A percentile compares a stretch with the other conserved stretches of the same genome.
phyloP scores from a whole-genome alignment of 345 rosid species.

The Salix arbutifolia region DNA sequence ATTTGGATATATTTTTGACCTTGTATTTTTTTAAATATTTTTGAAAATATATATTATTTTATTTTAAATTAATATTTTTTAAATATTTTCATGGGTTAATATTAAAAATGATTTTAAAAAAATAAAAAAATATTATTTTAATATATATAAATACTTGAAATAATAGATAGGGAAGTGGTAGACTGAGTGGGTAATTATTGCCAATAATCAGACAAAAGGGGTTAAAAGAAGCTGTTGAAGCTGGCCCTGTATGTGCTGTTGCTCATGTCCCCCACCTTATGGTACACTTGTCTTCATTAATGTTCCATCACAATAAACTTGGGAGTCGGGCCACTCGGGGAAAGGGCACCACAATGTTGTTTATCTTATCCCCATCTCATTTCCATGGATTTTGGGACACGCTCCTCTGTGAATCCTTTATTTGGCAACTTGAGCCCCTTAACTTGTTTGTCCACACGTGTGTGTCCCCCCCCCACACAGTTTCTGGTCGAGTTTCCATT shows the following conservation, averaged over 20 bases:
- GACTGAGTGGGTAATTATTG: not conserved
- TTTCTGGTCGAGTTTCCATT: too few species aligned
- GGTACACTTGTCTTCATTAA: not conserved
- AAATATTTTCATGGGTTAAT: too few species aligned
- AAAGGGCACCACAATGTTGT: not conserved
- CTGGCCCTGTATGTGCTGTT: not conserved
- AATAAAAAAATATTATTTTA: too few species aligned
- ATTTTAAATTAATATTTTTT: too few species aligned
- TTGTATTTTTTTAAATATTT: too few species aligned
- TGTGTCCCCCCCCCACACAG: too few species aligned
- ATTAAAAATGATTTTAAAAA: too few species aligned
- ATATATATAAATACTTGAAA: too few species aligned
- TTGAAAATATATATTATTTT: too few species aligned
- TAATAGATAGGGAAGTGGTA: not conserved
- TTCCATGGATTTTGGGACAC: not conserved
- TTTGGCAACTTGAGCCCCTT: not conserved
- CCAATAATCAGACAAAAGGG: not conserved
- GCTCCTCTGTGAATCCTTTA: not conserved
- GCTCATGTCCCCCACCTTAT: not conserved
- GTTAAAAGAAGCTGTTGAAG: not conserved
- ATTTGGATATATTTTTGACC: too few species aligned
- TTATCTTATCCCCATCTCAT: not conserved
- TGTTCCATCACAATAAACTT: not conserved
- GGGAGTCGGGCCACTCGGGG: not conserved
- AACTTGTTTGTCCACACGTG: too few species aligned